These are phyloP conservation scores for Sphagnum fallax DNA, from an alignment of 228 moss, liverwort and hornwort genomes.

Conservation along the genomic window DNA sequence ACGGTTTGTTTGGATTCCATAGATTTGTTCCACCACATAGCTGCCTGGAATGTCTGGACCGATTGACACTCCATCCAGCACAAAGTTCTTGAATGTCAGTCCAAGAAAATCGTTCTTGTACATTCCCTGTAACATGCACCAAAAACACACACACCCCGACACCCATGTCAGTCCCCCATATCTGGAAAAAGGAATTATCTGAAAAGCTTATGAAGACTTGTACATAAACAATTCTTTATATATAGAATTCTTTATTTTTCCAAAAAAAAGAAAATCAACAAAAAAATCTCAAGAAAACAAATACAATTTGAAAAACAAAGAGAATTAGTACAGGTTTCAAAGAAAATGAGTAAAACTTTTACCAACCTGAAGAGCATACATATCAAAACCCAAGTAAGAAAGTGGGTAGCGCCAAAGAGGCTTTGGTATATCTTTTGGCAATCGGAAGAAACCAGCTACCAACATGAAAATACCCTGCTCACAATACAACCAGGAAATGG, in stretches of 20 bases:
- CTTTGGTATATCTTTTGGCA: constrained; percentile 48
- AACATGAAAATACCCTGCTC: constrained; percentile 55
- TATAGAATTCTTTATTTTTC: too few species aligned
- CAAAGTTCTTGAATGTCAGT: constrained; percentile 25
- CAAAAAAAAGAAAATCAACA: too few species aligned
- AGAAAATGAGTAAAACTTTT: neutral
- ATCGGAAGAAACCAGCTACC: constrained; percentile 57
- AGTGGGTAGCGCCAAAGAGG: constrained; percentile 61
- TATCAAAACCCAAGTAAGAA: constrained; percentile 48
- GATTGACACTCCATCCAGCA: constrained; percentile 21
- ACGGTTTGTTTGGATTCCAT: constrained; percentile 14
- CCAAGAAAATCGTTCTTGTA: constrained; percentile 39
- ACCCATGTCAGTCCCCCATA: neutral
- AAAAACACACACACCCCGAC: too few species aligned
- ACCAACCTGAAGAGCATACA: constrained; percentile 60
- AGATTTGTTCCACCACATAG: constrained; percentile 31
- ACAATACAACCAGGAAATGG: neutral
- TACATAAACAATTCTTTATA: too few species aligned
- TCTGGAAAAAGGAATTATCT: too few species aligned
- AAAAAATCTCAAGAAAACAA: too few species aligned
- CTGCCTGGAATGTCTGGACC: constrained; percentile 38
- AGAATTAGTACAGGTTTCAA: too few species aligned
- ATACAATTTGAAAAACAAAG: too few species aligned
- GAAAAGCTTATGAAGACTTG: too few species aligned
- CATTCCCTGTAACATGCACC: constrained; percentile 37